Conservation (phyloP, 2,329 filamentous ascomycete genomes). For the Plenodomus lindquistii region DNA sequence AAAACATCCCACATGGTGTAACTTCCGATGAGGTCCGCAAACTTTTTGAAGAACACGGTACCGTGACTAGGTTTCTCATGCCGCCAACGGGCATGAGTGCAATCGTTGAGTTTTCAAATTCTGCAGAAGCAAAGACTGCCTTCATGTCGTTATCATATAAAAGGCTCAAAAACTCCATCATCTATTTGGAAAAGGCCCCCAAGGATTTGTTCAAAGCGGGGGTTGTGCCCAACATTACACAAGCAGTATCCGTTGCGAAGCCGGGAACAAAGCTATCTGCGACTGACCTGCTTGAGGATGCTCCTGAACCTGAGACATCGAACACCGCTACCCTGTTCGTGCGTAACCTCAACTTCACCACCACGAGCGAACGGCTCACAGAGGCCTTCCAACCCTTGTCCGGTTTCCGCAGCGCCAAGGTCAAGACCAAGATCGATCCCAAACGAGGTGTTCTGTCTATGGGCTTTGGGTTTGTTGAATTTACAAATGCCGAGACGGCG, state of each 20-base stretch:
- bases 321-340: constrained; percentile 87
- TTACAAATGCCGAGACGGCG: constrained; percentile 75
- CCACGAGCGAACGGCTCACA: constrained; percentile 74
- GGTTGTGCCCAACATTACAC: constrained; percentile 35
- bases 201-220: constrained; percentile 70
- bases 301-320: constrained; percentile 55
- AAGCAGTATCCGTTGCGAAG: constrained; percentile 34
- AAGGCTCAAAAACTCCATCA: constrained; percentile 84
- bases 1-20: constrained; percentile 90
- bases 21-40: constrained; percentile 76
- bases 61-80: constrained; percentile 82
- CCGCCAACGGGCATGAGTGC: constrained; percentile 92
- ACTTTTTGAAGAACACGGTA: constrained; percentile 84
- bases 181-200: constrained; percentile 93
- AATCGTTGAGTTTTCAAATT: constrained; percentile 83
- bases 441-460: constrained; percentile 92
- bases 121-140: constrained; percentile 78
- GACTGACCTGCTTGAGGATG: constrained; percentile 68
- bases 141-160: constrained; percentile 86
- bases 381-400: constrained; percentile 80
- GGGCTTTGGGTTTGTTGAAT: constrained; percentile 93
- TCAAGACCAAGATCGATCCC: constrained; percentile 93
- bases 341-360: constrained; percentile 90
- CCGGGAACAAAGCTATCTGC: constrained; percentile 62
- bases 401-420: constrained; percentile 84